Evolutionary conservation across 352 stramenopile genomes (phyloP).

Genomic region (Pythium guiyangense): DNA sequence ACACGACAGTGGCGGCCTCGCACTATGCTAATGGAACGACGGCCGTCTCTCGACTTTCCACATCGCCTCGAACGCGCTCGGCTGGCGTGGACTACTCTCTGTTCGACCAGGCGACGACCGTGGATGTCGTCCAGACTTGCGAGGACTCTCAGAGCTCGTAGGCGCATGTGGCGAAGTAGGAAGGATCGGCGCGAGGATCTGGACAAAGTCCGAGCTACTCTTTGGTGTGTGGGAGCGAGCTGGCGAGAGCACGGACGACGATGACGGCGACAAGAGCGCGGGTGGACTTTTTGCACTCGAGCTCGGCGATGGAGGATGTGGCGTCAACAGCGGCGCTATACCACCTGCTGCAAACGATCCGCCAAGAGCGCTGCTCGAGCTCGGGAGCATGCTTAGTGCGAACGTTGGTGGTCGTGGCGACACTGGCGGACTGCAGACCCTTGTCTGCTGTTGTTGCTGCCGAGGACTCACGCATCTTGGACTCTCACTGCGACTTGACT

Average conservation of each 20-base stretch:
- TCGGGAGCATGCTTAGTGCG: background rate
- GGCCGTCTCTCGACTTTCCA: constrained; percentile 37
- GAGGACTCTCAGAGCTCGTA: background rate
- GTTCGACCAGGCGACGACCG: constrained; percentile 7
- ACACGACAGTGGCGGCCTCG: too few relatives aligned
- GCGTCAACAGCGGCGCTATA: background rate
- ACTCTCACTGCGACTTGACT: background rate
- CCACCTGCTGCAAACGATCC: constrained; percentile 8
- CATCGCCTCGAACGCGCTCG: constrained; percentile 16
- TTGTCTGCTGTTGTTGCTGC: background rate
- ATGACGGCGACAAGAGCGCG: too few relatives aligned
- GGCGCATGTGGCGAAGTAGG: background rate
- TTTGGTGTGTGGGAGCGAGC: background rate
- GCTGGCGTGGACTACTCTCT: background rate
- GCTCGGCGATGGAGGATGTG: constrained; percentile 1
- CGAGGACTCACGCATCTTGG: background rate
- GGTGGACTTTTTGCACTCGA: background rate
- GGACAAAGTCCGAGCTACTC: constrained; percentile 5
- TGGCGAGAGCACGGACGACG: background rate
- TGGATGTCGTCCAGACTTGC: background rate
- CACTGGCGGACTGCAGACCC: too few relatives aligned
- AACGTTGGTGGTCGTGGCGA: background rate
- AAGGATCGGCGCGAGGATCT: constrained; percentile 7
- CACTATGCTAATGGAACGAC: constrained; percentile 10
- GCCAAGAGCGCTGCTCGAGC: constrained; percentile 7